Conservation (phyloP, 2,329 filamentous ascomycete species). For the Ceratocystis albifundus region DNA sequence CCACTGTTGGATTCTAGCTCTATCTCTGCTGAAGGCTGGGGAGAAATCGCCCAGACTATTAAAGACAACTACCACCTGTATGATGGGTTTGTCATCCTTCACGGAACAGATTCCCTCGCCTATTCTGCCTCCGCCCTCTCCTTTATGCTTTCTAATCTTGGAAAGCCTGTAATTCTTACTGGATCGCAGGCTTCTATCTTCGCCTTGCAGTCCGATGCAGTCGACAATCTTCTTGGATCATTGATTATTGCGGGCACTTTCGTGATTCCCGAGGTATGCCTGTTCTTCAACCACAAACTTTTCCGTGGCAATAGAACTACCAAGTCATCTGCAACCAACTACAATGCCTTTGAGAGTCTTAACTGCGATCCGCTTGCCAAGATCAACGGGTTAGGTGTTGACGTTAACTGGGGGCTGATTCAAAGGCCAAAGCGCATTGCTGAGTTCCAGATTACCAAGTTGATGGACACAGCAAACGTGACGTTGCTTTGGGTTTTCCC, state of each 20-base stretch:
- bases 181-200: slow-evolving; percentile 78
- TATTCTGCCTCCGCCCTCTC: slow-evolving; percentile 84
- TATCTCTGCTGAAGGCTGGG: slow-evolving; percentile 77
- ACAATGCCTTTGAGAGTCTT: slow-evolving; percentile 79
- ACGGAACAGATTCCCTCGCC: slow-evolving; percentile 79
- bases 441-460: slow-evolving; percentile 61
- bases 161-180: slow-evolving; percentile 82
- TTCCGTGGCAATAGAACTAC: slow-evolving; percentile 81
- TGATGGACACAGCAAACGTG: slow-evolving; percentile 76
- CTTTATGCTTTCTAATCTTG: slow-evolving; percentile 85
- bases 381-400: slow-evolving; percentile 68
- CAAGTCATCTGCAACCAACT: slow-evolving; percentile 76
- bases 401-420: slow-evolving; percentile 69
- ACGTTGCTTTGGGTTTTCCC: slow-evolving; percentile 84
- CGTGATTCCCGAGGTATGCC: slow-evolving; percentile 81
- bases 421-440: slow-evolving; percentile 62
- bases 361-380: slow-evolving; percentile 72
- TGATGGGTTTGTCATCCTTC: slow-evolving; percentile 82
- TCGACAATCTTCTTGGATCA: slow-evolving; percentile 78
- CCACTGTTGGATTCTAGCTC: slow-evolving; percentile 80
- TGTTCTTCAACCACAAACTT: slow-evolving; percentile 87
- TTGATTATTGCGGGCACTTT: slow-evolving; percentile 86
- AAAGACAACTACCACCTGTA: slow-evolving; percentile 77
- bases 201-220: slow-evolving; percentile 78
- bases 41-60: slow-evolving; percentile 68